Evolutionary conservation across 2,329 filamentous ascomycete species (phyloP).

Genomic region (Phialophora macrospora): DNA sequence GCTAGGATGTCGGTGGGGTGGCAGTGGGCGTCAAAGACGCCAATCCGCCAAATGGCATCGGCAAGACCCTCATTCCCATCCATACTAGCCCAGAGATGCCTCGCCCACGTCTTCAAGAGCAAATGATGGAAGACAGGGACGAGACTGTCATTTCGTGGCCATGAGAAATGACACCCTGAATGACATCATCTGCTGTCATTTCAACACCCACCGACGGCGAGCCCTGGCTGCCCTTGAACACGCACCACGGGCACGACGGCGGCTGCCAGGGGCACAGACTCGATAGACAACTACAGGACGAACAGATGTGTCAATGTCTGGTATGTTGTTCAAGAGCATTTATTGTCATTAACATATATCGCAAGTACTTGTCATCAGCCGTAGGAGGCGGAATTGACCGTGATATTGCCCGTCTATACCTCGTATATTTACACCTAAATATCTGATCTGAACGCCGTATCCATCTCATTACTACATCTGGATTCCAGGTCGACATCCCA

Average conservation of each 20-base stretch:
- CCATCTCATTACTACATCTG: slow-evolving; percentile 2
- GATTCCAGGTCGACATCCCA: slow-evolving; percentile 23
- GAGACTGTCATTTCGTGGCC: background rate
- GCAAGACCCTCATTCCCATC: slow-evolving; percentile 6
- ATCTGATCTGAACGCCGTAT: background rate
- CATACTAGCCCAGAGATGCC: background rate
- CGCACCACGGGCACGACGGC: background rate
- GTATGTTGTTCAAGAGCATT: background rate
- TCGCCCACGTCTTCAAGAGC: background rate
- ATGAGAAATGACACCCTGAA: background rate
- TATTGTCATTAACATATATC: slow-evolving; percentile 4
- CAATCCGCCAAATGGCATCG: slow-evolving; percentile 57
- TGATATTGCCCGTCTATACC: background rate
- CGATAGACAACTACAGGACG: background rate
- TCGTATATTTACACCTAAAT: background rate
- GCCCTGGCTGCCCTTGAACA: background rate
- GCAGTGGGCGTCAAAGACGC: slow-evolving; percentile 68
- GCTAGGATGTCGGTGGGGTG: slow-evolving; percentile 69
- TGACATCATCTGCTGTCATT: background rate
- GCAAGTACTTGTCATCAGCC: background rate
- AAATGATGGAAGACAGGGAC: background rate
- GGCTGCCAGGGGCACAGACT: background rate
- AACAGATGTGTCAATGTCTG: background rate
- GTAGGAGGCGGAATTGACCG: background rate
- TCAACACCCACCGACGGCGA: background rate